Conservation (phyloP, 1,139 yeast genomes). For the Eremothecium gossypii region DNA sequence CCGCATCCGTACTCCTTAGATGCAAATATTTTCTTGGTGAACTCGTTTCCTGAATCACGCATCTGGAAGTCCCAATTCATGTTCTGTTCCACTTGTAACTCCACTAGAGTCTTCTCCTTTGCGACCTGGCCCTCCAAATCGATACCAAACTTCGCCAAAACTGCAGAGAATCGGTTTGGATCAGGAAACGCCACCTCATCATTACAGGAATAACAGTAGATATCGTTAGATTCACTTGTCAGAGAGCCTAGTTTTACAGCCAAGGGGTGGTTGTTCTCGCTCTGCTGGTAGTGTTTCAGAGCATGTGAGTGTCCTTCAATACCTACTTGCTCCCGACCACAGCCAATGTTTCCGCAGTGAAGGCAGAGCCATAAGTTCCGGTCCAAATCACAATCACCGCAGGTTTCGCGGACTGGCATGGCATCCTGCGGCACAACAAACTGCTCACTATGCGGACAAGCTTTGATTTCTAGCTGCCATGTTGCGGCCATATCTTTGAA, state of each 20-base stretch:
- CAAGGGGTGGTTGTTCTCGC: slow-evolving; percentile 50
- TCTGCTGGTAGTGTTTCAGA: slow-evolving; percentile 49
- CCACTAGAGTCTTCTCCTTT: slow-evolving; percentile 75
- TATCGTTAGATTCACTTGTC: slow-evolving; percentile 60
- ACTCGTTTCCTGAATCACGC: slow-evolving; percentile 63
- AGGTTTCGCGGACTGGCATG: slow-evolving; percentile 20
- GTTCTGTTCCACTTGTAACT: slow-evolving; percentile 86
- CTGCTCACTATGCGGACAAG: slow-evolving; percentile 66
- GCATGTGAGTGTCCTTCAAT: slow-evolving; percentile 91
- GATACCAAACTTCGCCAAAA: slow-evolving; percentile 57
- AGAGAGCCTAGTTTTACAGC: slow-evolving; percentile 89
- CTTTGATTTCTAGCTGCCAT: slow-evolving; percentile 81
- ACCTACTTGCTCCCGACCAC: slow-evolving; percentile 92
- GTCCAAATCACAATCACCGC: slow-evolving; percentile 57
- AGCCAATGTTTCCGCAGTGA: slow-evolving; percentile 79
- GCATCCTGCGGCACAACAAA: slow-evolving; percentile 35
- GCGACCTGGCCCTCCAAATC: slow-evolving; percentile 46
- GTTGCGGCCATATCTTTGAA: slow-evolving; percentile 68
- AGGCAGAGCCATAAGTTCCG: slow-evolving; percentile 90
- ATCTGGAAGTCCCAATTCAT: slow-evolving; percentile 86
- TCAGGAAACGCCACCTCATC: slow-evolving; percentile 79
- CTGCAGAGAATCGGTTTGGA: slow-evolving; percentile 31
- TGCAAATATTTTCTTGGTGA: slow-evolving; percentile 55
- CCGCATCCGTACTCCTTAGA: slow-evolving; percentile 52
- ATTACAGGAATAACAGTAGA: slow-evolving; percentile 80